phyloP scores from a whole-genome alignment of 805 yeast species.

The Barnettozyma pratensis region DNA sequence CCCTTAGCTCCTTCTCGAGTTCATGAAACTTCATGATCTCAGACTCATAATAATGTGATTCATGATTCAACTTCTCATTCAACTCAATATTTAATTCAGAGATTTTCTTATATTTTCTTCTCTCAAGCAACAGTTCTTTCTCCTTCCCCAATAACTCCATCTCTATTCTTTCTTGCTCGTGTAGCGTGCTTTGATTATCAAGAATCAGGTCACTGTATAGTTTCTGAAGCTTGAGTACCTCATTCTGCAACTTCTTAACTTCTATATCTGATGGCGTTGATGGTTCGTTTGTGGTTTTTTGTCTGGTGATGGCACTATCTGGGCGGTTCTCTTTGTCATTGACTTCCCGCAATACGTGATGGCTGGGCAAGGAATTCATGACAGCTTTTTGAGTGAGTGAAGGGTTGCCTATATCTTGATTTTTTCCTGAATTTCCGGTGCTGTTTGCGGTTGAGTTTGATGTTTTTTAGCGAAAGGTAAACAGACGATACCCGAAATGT shows the following conservation, averaged over 20 bases:
- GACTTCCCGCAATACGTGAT: not conserved
- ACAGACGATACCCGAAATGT: not conserved
- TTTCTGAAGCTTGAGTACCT: slow-evolving; percentile 12
- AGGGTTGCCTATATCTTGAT: too few species aligned
- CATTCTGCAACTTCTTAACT: slow-evolving; percentile 1
- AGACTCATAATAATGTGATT: slow-evolving; percentile 14
- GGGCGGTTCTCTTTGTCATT: slow-evolving; percentile 6
- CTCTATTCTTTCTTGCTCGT: slow-evolving; percentile 33
- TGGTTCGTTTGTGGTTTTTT: not conserved
- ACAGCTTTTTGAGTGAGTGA: not conserved
- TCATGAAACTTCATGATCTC: slow-evolving; percentile 12
- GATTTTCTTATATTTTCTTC: slow-evolving; percentile 6
- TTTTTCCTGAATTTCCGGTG: too few species aligned
- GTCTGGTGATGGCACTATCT: not conserved
- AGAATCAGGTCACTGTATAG: slow-evolving; percentile 20
- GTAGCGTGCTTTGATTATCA: slow-evolving; percentile 25
- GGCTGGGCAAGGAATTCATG: not conserved
- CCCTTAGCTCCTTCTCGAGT: slow-evolving; percentile 14
- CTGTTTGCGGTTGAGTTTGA: not conserved
- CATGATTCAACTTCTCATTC: slow-evolving; percentile 12
- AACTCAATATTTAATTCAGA: slow-evolving; percentile 11
- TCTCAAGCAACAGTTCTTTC: slow-evolving; percentile 12
- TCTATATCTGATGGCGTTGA: not conserved
- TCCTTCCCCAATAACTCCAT: slow-evolving; percentile 28
- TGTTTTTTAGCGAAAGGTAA: not conserved